These are phyloP conservation scores for Limtongia smithiae DNA, from an alignment of 805 yeast genomes.

Conservation along the genomic window DNA sequence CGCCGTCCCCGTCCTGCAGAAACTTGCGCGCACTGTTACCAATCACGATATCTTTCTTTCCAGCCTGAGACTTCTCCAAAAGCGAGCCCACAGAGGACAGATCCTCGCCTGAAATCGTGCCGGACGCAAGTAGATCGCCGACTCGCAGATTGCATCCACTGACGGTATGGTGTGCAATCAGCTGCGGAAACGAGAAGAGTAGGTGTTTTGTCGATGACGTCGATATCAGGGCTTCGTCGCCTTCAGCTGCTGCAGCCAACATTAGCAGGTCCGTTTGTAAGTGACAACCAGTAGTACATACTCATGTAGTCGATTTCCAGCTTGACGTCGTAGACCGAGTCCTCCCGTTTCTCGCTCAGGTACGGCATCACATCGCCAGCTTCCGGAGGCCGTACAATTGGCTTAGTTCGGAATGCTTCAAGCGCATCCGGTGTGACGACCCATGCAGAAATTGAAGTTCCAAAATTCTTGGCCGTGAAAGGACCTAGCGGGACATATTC, in stretches of 20 bases:
- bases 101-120: slow-evolving; percentile 31
- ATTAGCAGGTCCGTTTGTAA: background rate
- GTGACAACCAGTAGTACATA: background rate
- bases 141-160: slow-evolving; percentile 31
- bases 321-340: slow-evolving; percentile 25
- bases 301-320: slow-evolving; percentile 17
- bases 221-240: slow-evolving; percentile 9
- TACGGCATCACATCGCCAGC: slow-evolving; percentile 27
- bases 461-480: slow-evolving; percentile 32
- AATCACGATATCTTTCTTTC: slow-evolving; percentile 8
- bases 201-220: slow-evolving; percentile 21
- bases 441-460: slow-evolving; percentile 33
- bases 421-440: slow-evolving; percentile 32
- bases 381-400: slow-evolving; percentile 21
- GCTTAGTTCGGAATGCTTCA: slow-evolving; percentile 16
- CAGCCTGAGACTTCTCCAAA: slow-evolving; percentile 28
- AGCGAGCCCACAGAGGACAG: slow-evolving; percentile 27
- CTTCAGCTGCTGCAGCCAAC: background rate
- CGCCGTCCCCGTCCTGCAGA: slow-evolving; percentile 28
- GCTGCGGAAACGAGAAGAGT: slow-evolving; percentile 31
- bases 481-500: slow-evolving; percentile 34
- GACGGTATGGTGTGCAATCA: slow-evolving; percentile 33
- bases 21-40: slow-evolving; percentile 12
- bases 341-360: slow-evolving; percentile 18
- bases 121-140: slow-evolving; percentile 34